Evolutionary conservation across 805 yeast species (phyloP).

Genomic region (Candida krabiensis): DNA sequence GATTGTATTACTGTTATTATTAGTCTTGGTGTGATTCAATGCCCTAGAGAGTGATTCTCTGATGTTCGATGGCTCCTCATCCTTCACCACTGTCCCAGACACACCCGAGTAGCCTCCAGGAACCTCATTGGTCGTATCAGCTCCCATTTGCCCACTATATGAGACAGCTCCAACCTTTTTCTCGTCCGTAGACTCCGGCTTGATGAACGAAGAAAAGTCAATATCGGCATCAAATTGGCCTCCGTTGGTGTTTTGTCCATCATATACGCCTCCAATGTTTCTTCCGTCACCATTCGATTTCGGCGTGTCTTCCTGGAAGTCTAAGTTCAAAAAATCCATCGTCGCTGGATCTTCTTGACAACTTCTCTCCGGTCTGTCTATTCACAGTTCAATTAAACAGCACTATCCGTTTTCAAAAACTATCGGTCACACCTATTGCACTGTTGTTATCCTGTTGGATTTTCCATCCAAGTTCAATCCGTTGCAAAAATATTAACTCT

Average conservation of each 20-base stretch:
- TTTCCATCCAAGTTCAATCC: too few relatives aligned
- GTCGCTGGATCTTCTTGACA: too few relatives aligned
- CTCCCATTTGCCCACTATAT: too few relatives aligned
- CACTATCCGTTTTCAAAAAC: too few relatives aligned
- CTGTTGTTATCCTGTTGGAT: too few relatives aligned
- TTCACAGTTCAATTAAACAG: too few relatives aligned
- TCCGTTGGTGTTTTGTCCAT: background rate
- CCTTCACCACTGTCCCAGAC: too few relatives aligned
- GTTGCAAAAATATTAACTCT: too few relatives aligned
- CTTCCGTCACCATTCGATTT: background rate
- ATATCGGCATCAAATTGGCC: background rate
- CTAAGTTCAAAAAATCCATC: slow-evolving; percentile 18
- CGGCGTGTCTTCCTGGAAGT: slow-evolving; percentile 5
- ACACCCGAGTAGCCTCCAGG: too few relatives aligned
- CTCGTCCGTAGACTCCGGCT: slow-evolving; percentile 1
- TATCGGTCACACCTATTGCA: too few relatives aligned
- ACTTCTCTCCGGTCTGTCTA: too few relatives aligned
- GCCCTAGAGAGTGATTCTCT: slow-evolving; percentile 24
- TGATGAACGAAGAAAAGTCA: slow-evolving; percentile 9
- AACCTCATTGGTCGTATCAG: too few relatives aligned
- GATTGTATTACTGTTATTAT: slow-evolving; percentile 1
- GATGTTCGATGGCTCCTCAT: slow-evolving; percentile 12
- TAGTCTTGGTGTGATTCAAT: slow-evolving; percentile 13
- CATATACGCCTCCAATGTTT: background rate
- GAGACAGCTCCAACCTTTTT: background rate